Conservation (phyloP, 1,284 basidiomycete species). For the Cystobasidium pallidum region DNA sequence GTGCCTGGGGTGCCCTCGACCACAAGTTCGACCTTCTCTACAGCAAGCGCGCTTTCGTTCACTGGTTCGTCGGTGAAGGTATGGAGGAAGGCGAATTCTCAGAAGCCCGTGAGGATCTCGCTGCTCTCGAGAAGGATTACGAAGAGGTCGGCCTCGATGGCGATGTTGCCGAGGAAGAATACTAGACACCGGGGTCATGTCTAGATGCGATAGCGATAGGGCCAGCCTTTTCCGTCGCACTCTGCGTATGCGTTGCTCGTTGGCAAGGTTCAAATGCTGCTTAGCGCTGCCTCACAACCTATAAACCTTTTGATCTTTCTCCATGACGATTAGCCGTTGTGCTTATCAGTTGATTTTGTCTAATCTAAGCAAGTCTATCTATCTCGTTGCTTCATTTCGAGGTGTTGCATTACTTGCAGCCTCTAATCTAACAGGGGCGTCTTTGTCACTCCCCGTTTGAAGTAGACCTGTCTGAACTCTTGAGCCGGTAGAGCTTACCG, state of each 20-base stretch:
- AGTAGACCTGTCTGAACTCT: no score
- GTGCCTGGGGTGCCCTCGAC: slow-evolving; percentile 93
- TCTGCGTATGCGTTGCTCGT: no score
- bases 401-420: no score
- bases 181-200: slow-evolving; percentile 31
- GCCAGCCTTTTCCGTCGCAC: no score
- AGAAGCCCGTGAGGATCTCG: slow-evolving; percentile 54
- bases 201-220: no score
- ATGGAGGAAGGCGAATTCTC: slow-evolving; percentile 55
- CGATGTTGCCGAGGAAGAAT: slow-evolving; percentile 45
- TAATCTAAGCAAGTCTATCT: no score
- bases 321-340: neutral
- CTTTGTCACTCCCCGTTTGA: no score
- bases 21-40: slow-evolving; percentile 96
- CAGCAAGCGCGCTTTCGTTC: slow-evolving; percentile 54
- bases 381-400: no score
- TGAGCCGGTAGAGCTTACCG: no score
- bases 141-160: slow-evolving; percentile 49
- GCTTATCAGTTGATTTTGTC: slow-evolving; percentile 3
- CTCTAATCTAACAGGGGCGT: no score
- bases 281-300: neutral
- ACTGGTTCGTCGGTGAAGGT: slow-evolving; percentile 55
- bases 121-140: slow-evolving; percentile 53
- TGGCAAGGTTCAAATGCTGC: neutral
- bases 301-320: slow-evolving; percentile 7